Conservation (phyloP, 306 rosid genomes). For the Sphenostylis stenocarpa region DNA sequence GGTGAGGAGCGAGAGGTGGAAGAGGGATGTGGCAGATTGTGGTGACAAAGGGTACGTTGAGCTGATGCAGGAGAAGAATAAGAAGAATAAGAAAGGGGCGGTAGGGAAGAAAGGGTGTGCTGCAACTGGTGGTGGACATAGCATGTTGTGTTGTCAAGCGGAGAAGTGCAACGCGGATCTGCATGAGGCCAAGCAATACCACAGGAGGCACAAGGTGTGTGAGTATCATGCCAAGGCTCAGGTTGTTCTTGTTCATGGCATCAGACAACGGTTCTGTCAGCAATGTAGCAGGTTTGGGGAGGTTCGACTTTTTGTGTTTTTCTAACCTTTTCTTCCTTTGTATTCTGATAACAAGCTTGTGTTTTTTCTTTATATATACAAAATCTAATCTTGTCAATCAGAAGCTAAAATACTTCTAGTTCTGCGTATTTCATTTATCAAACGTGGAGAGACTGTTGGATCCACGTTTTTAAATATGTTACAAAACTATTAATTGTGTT, state of each 20-base stretch:
- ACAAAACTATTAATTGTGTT: neutral
- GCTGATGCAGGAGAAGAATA: slow-evolving; percentile 35
- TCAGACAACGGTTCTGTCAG: slow-evolving; percentile 67
- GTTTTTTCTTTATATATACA: neutral
- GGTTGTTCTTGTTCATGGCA: slow-evolving; percentile 59
- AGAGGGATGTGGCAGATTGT: slow-evolving; percentile 21
- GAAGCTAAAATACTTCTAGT: no score
- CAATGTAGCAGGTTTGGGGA: slow-evolving; percentile 80
- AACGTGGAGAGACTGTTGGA: no score
- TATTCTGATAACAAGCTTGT: neutral
- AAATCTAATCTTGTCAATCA: no score
- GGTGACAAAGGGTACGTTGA: slow-evolving; percentile 13
- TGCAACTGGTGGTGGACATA: neutral
- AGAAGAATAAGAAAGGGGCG: slow-evolving; percentile 31
- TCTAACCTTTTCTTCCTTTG: neutral
- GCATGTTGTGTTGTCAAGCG: slow-evolving; percentile 60
- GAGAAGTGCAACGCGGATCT: slow-evolving; percentile 68
- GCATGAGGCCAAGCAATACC: slow-evolving; percentile 62
- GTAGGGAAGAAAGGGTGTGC: slow-evolving; percentile 33
- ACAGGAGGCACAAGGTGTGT: slow-evolving; percentile 69
- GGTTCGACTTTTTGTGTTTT: neutral
- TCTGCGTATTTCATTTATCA: no score
- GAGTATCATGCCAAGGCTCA: slow-evolving; percentile 70
- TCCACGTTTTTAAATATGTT: no score
- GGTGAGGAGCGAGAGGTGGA: slow-evolving; percentile 36